Evolutionary conservation across 129 eudicot species (phyloP).

Genomic region (Pseudognaphalium luteoalbum): DNA sequence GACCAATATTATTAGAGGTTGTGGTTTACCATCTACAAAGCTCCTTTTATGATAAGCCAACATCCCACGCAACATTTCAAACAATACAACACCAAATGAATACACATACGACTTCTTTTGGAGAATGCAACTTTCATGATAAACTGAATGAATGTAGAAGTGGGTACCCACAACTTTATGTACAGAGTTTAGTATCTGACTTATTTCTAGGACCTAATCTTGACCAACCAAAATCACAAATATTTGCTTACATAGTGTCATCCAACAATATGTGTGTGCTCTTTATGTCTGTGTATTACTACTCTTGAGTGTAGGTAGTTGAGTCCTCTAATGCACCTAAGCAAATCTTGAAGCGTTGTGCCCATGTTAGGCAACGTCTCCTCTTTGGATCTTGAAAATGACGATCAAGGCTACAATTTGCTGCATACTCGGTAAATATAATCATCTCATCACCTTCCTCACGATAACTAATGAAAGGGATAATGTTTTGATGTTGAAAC

Average conservation of each 20-base stretch:
- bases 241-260: neutral
- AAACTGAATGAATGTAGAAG: neutral
- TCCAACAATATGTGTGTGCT: neutral
- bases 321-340: neutral
- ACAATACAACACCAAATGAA: neutral
- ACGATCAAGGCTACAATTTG: neutral
- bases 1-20: neutral
- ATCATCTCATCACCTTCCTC: neutral
- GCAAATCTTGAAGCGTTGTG: constrained; percentile 7
- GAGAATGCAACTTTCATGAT: neutral
- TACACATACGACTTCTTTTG: neutral
- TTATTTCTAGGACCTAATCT: neutral
- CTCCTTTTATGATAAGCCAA: neutral
- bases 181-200: neutral
- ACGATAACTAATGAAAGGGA: too few species aligned
- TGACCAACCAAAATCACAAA: neutral
- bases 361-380: neutral
- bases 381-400: neutral
- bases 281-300: neutral
- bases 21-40: neutral
- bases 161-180: neutral
- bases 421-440: neutral
- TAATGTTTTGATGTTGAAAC: too few species aligned
- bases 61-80: neutral
- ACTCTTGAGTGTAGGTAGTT: neutral